Base-by-base conservation (phyloP, 805 yeast genomes). In the Teunomyces lycoperdinae region DNA sequence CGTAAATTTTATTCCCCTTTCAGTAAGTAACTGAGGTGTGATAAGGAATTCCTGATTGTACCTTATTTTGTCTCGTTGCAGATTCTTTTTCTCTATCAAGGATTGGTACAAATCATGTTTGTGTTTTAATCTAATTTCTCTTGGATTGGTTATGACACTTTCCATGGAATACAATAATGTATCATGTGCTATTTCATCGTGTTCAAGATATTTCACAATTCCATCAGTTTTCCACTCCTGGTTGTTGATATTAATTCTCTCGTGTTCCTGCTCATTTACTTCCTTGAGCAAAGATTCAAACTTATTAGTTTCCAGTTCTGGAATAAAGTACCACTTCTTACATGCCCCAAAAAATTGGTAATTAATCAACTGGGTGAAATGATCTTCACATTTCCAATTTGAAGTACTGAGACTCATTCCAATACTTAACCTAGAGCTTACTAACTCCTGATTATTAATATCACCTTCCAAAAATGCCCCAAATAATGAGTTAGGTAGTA, bases 331-430 rank as follows among this genome's bases (percentile, higher is more conserved):
- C 87, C 89, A 83, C 14, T 78, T 56, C 56, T 76, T 79, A 10
- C 70, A 57, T 5, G 78, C 77, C 2, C 90, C 91, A 43, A 71
- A 53, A 52, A 80, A 81, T 41, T 75, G 79, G 51, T 74, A 84
- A 56, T 80, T 81, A 27, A 76, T 65, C 9, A 69, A 58, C 39
- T 81, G 80, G 2, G 84, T 61, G 60, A 78, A 79, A 50, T 80
- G 85, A 52, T 85, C 90, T 53, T 80, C 87, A 46, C 74, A 62
- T 16, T 64, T 61, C 89, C 89, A 85, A 39, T 79, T 72, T 44
- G 76, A 76, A 2, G 78, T 64, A 43, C 84, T 74, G 51, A 76
- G 78, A 2, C 80, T 66, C 80, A 78, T 77, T 1, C 79, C 81
- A 9, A 83, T 67, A 40, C 74, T 72, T 32, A 81, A 44, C n/a